Conservation (phyloP, 108 stramenopile species). For the Nitzschia inconspicua region DNA sequence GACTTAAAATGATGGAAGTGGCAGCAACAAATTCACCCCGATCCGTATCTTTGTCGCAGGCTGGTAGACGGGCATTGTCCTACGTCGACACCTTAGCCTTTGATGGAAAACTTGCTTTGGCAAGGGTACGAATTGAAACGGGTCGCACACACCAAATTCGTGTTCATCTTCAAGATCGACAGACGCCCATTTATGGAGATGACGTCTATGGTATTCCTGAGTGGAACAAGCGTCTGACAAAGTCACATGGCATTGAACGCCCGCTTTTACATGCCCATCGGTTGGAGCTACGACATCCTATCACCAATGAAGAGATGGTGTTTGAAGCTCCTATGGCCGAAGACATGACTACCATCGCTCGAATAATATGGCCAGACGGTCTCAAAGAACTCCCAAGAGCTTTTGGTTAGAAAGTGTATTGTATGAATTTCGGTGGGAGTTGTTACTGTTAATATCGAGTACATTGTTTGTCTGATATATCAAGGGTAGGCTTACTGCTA, state of each 20-base stretch:
- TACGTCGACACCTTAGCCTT: slow-evolving; percentile 53
- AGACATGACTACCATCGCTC: slow-evolving; percentile 76
- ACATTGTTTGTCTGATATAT: background rate
- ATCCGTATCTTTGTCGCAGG: slow-evolving; percentile 37
- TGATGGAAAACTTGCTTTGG: slow-evolving; percentile 88
- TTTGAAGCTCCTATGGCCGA: slow-evolving; percentile 83
- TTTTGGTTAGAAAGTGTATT: slow-evolving; percentile 20
- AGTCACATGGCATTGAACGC: slow-evolving; percentile 71
- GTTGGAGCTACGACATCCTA: slow-evolving; percentile 85
- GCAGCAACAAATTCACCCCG: background rate
- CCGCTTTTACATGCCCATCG: slow-evolving; percentile 89
- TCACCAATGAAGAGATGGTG: slow-evolving; percentile 75
- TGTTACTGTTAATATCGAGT: background rate
- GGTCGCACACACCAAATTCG: slow-evolving; percentile 94
- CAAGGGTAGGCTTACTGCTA: background rate
- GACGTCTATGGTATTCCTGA: slow-evolving; percentile 90
- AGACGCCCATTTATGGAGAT: slow-evolving; percentile 94
- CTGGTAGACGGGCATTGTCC: slow-evolving; percentile 79
- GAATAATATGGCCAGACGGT: slow-evolving; percentile 64
- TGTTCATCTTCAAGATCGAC: slow-evolving; percentile 90
- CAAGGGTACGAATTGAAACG: slow-evolving; percentile 89
- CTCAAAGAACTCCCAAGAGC: slow-evolving; percentile 32
- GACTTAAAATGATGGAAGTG: background rate
- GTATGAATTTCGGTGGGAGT: no score
- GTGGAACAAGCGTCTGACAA: slow-evolving; percentile 80